A percentile compares a stretch with the other conserved stretches of the same genome.
phyloP scores from a whole-genome alignment of 345 rosid genomes.

The Lagerstroemia speciosa region DNA sequence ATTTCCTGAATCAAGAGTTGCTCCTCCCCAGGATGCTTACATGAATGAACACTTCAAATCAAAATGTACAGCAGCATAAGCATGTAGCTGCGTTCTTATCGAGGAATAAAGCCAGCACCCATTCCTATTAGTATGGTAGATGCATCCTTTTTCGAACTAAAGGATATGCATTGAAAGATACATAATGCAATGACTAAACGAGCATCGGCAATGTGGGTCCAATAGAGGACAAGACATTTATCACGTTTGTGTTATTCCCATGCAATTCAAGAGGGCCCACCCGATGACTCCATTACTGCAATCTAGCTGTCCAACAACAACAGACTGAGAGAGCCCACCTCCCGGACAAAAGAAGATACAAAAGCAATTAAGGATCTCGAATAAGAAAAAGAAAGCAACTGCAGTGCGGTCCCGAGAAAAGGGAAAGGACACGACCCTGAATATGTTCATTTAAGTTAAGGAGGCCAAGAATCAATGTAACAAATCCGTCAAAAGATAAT shows the following conservation, averaged over 20 bases:
- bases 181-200: not conserved
- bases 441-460: not conserved
- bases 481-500: not conserved
- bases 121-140: not conserved
- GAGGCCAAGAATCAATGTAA: not conserved
- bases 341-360: not conserved
- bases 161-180: not conserved
- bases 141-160: not conserved
- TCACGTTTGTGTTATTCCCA: not conserved
- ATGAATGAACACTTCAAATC: too few relatives aligned
- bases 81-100: not conserved
- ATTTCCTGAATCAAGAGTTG: too few relatives aligned
- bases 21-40: too few relatives aligned
- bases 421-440: not conserved
- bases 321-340: constrained; percentile 3
- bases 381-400: not conserved
- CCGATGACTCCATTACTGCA: constrained; percentile 4
- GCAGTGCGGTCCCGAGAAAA: not conserved
- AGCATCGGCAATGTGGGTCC: not conserved
- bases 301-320: not conserved
- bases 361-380: not conserved
- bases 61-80: too few relatives aligned
- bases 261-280: not conserved
- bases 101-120: not conserved
- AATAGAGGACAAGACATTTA: not conserved